These are phyloP conservation scores for Leccinellum rugosiceps DNA, from an alignment of 768 basidiomycete species.

Conservation along the genomic window DNA sequence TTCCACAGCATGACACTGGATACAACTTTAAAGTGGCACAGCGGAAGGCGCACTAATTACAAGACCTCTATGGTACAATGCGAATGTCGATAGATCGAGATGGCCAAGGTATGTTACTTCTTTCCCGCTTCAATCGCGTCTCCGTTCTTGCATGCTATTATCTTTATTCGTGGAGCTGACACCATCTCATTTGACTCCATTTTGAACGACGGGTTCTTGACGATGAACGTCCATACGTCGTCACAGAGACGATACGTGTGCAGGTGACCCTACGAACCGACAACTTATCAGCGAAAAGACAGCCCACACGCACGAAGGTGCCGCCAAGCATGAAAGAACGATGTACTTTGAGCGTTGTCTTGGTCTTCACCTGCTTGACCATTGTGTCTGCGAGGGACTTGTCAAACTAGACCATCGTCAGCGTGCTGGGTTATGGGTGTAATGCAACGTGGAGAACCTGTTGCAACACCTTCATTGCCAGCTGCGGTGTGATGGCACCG, in stretches of 20 bases:
- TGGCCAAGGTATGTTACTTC: conserved; percentile 46
- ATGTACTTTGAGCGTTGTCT: conserved; percentile 86
- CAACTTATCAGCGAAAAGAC: conserved; percentile 1
- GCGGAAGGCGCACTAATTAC: conserved; percentile 15
- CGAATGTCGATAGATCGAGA: not conserved
- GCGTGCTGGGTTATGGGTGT: conserved; percentile 2
- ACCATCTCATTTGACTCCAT: conserved; percentile 90
- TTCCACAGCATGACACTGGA: conserved; percentile 13
- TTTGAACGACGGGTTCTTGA: conserved; percentile 90
- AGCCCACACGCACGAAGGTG: not conserved
- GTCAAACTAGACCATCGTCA: conserved; percentile 69
- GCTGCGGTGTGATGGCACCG: conserved; percentile 93
- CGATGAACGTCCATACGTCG: conserved; percentile 99
- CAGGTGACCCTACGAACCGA: conserved; percentile 66
- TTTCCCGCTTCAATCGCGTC: conserved; percentile 82
- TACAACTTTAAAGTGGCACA: not conserved
- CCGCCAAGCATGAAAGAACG: conserved; percentile 7
- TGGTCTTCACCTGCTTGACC: conserved; percentile 91
- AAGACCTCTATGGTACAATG: conserved; percentile 27
- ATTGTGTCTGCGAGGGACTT: conserved; percentile 92
- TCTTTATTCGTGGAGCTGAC: conserved; percentile 80
- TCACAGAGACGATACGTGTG: conserved; percentile 91
- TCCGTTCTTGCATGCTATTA: conserved; percentile 97
- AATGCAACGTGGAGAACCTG: conserved; percentile 59
- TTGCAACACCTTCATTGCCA: conserved; percentile 98